Conservation (phyloP, 78 protist species). For the Protostelium mycophagum region DNA sequence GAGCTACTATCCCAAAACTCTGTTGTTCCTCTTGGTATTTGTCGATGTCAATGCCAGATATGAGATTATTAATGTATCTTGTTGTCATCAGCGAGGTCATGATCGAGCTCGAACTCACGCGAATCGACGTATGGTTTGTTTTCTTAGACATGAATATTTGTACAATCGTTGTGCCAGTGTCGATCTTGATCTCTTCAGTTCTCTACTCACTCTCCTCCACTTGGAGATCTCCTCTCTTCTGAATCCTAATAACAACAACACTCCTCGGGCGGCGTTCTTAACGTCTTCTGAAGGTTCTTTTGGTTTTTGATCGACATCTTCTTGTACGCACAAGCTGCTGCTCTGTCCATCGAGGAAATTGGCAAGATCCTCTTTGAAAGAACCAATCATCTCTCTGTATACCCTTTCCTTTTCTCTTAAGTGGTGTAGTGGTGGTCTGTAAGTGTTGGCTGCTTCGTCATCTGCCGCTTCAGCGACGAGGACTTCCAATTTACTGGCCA, state of each 20-base stretch:
- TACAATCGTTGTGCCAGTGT: not conserved
- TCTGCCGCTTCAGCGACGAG: not conserved
- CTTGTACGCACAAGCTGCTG: not conserved
- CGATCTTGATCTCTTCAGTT: not conserved
- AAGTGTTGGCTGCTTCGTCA: not conserved
- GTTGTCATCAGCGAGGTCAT: not conserved
- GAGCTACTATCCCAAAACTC: not conserved
- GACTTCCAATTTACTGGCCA: not conserved
- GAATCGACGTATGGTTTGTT: not conserved
- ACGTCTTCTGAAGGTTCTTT: not conserved
- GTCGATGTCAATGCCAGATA: not conserved
- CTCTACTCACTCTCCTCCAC: not conserved
- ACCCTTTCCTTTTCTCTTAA: not conserved
- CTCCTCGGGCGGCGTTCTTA: not conserved
- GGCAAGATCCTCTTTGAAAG: not conserved
- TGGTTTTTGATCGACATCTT: not conserved
- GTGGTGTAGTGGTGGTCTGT: not conserved
- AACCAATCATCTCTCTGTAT: not conserved
- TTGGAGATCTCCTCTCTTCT: not conserved
- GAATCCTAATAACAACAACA: not conserved
- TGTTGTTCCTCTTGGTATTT: not conserved
- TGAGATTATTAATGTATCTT: not conserved
- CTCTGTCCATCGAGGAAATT: not conserved
- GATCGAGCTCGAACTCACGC: not conserved
- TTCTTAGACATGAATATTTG: not conserved